Base-by-base conservation (phyloP, 139 green algal species). In the Edaphochlamys debaryana region DNA sequence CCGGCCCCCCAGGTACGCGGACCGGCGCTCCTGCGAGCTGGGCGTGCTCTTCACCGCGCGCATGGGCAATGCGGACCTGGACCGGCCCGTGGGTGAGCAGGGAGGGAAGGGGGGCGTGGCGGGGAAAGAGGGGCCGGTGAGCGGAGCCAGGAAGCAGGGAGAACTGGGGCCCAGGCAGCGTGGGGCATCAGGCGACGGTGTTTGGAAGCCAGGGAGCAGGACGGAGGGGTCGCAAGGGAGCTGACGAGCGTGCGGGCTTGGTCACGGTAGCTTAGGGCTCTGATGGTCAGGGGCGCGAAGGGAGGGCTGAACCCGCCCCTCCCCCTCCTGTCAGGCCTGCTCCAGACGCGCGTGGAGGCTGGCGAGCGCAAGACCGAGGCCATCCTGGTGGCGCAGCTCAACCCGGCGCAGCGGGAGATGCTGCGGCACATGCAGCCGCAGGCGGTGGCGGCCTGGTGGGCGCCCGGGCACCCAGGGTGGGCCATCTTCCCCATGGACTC, bases 11-110 rank as follows among this genome's bases (percentile, higher is more conserved):
- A 80, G 73, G 73, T 94, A 94, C 58, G 85, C 91, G 13, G 89
- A 95, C 85, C 91, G 89, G 75, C 78, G 82, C 41, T 87, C 81
- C 50, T 92, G 94, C 85, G 91, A 96, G 42, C 69, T 95, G 50
- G 92, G 94, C n/a, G 86, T 98, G 80, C 91, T 98, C 9, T 98
- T 98, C 86, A 90, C 89, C 13, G 95, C 91, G 81, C 87, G 91
- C 29, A 87, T 96, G 78, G 95, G 94, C 2, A 91, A 90, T 40
- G 89, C 95, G 34, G 94, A 98, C 72, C 85, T 98, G 60, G 93
- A 97, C 29, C 82, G 92, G 0, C 95, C 95, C 42, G 92, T 96
- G 25, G 95, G 82, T 86, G 50, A 86, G 81, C 60, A 37, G 5
- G 2, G 7, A 50, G 22, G 45, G n/a, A n/a, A n/a, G n/a, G n/a